Evolutionary conservation across 441 rosid genomes (phyloP), one percentile per base, ranked within the genome.

Genomic region (Adansonia rubrostipa): DNA sequence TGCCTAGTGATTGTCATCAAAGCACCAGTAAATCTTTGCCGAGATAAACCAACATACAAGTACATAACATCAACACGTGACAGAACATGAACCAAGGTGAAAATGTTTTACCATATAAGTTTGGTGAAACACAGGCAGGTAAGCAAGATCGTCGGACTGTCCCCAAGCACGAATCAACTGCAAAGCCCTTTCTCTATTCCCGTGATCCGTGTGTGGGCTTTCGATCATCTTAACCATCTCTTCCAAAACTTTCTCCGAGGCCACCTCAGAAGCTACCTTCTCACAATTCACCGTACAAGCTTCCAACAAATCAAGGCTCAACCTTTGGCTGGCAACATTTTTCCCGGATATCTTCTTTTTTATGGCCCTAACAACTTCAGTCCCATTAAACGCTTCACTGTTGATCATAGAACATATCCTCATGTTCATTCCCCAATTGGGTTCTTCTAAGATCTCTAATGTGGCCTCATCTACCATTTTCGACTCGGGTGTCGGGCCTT

Each of bases 391-490:
- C 89, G 86, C 91, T 5, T 87, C 88, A 57, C 87, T 85, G 54
- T 92, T 95, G 84, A 95, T 95, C 95, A 93, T 87, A 6, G 89
- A 88, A 68, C 96, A 95, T 6, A 95, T 88, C 87, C 95, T 90
- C 91, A 93, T 86, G 85, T 91, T 93, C 97, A 93, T 65, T 68
- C 97, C 96, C 98, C 99, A 95, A 56, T 90, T 91, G 0, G 99
- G 88, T 79, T 91, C 98, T 62, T 88, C 94, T 77, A 90, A 36
- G 6, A 87, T 87, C 82, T 95, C 97, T 9, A 84, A 45, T 0
- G 97, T 95, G 56, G 98, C 98, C 76, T 95, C 98, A 62, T 95
- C 98, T 1, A 93, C 99, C 86, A 93, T 86, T 84, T 88, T 92
- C 0, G 95, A 92, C 72, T 91, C 97, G 1, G 88, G 89, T 2